A percentile compares a stretch with the other conserved stretches of the same genome.
Evolutionary conservation across 2,329 filamentous ascomycete genomes (phyloP).

Genomic region (Sporothrix variecibatus): DNA sequence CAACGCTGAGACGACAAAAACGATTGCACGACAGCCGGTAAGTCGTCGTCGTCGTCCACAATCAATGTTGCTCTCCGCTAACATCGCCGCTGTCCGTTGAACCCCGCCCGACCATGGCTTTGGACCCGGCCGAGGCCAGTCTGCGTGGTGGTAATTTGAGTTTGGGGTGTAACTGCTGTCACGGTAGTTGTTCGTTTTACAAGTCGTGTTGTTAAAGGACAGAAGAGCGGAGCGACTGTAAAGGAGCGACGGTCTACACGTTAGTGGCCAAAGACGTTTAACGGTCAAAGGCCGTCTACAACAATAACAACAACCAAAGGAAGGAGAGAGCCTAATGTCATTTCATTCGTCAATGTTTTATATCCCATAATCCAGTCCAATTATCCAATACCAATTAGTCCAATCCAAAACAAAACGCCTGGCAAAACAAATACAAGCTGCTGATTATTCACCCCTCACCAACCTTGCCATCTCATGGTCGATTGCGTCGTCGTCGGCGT

Average conservation of each 20-base stretch:
- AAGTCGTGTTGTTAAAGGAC: slow-evolving; percentile 29
- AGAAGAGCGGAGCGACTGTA: too few species aligned
- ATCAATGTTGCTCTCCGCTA: neutral
- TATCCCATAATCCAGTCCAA: neutral
- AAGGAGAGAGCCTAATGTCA: neutral
- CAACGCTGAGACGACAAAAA: neutral
- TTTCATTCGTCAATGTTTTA: neutral
- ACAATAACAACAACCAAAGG: neutral
- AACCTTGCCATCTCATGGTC: slow-evolving; percentile 8
- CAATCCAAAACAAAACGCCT: neutral
- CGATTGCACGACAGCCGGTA: slow-evolving; percentile 22
- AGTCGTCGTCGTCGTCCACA: neutral
- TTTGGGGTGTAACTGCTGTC: slow-evolving; percentile 33
- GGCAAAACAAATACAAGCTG: neutral
- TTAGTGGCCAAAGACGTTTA: neutral
- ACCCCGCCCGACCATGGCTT: slow-evolving; percentile 23
- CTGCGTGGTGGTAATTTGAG: slow-evolving; percentile 33
- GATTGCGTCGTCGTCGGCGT: neutral
- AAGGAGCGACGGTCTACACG: neutral
- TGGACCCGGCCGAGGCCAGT: slow-evolving; percentile 24
- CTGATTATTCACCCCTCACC: neutral
- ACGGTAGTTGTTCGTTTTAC: slow-evolving; percentile 31
- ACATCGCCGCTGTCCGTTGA: slow-evolving; percentile 14
- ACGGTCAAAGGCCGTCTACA: neutral
- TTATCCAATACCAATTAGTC: neutral